phyloP scores from a whole-genome alignment of 2,329 filamentous ascomycete species.

The Metarhizium brunneum region DNA sequence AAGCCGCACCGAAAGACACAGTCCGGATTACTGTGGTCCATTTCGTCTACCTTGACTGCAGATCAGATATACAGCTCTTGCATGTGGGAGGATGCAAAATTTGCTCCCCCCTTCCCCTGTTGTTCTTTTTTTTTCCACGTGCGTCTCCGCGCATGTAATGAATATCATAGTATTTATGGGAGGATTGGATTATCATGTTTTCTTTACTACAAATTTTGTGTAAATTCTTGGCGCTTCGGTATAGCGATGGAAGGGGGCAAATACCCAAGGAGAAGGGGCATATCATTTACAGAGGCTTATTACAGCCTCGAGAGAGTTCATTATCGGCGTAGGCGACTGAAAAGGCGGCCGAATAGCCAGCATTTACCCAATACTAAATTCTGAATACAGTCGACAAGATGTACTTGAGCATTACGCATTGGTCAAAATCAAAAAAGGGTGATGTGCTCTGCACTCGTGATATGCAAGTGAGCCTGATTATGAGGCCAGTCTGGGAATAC shows the following conservation, averaged over 20 bases:
- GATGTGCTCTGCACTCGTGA: not conserved
- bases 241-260: not conserved
- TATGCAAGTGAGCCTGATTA: not conserved
- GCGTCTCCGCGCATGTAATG: not conserved
- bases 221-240: slow-evolving; percentile 5
- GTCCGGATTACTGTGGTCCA: not conserved
- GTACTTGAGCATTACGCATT: not conserved
- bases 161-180: not conserved
- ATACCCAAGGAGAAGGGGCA: slow-evolving; percentile 4
- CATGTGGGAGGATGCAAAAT: not conserved
- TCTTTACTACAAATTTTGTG: not conserved
- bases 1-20: not conserved
- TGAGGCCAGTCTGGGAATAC: no score
- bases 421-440: not conserved
- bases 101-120: not conserved
- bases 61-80: not conserved
- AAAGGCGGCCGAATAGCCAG: not conserved
- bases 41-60: not conserved
- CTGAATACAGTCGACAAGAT: not conserved
- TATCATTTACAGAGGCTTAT: not conserved
- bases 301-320: not conserved
- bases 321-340: not conserved
- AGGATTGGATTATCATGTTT: not conserved
- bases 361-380: not conserved
- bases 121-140: not conserved